Evolutionary conservation across 495 filamentous ascomycete genomes (phyloP).

Genomic region (Mytilinidion resinicola): DNA sequence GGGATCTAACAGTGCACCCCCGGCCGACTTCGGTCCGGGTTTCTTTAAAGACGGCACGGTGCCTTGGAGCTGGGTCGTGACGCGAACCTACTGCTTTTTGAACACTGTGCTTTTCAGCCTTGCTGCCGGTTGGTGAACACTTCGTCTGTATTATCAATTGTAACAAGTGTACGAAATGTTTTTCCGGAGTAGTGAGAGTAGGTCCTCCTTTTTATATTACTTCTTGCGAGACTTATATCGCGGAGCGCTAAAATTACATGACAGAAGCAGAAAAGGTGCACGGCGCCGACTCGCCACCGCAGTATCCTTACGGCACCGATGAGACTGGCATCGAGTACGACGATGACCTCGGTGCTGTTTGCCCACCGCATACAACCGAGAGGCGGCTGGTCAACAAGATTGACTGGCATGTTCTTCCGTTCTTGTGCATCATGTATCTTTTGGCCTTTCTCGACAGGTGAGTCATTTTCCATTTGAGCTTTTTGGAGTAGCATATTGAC

Average conservation of each 20-base stretch:
- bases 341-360: slow-evolving; percentile 3
- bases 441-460: slow-evolving; percentile 83
- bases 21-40: too few relatives aligned
- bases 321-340: background rate
- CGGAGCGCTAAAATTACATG: background rate
- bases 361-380: slow-evolving; percentile 63
- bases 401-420: slow-evolving; percentile 74
- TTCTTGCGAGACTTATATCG: too few relatives aligned
- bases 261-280: background rate
- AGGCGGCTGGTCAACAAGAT: slow-evolving; percentile 66
- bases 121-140: too few relatives aligned
- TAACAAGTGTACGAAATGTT: too few relatives aligned
- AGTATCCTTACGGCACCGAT: background rate
- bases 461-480: slow-evolving; percentile 11
- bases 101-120: too few relatives aligned
- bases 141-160: too few relatives aligned
- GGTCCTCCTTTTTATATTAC: too few relatives aligned
- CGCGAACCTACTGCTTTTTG: too few relatives aligned
- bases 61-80: too few relatives aligned
- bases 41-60: too few relatives aligned
- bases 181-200: too few relatives aligned
- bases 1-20: too few relatives aligned
- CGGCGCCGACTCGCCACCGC: background rate
- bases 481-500: background rate
- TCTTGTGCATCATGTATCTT: slow-evolving; percentile 74